Evolutionary conservation across 73 alveolate genomes (phyloP), one percentile per base, ranked within the genome.

Genomic region (Urostyla sp.): DNA sequence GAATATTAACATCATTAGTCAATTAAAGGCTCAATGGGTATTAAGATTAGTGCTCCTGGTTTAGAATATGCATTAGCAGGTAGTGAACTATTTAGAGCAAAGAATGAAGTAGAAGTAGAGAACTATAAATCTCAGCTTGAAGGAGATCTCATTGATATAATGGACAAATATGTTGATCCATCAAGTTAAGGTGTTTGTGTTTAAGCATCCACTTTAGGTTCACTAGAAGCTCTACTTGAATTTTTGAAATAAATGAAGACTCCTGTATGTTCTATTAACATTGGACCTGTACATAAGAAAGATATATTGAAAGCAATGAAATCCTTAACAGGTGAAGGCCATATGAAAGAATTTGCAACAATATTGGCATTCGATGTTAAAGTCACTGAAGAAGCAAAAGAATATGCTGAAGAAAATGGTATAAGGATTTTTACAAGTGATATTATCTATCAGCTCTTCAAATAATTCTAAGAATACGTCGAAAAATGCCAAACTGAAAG

Each of bases 41-140:
- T 96, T 52, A 98, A 96, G 84, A 90, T 98, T n/a, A 96, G 98
- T 27, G 98, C 99, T 18, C 94, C 98, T 0, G 99, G 96, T 16
- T 92, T 98, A n/a, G 99, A 98, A 75, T 94, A 95, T 56, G 99
- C 99, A 3, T 89, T 98, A 38, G 99, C 99, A 2, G 99, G 99
- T 44, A 90, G 98, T 2, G 96, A 94, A 63, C 90, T 98, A 63
- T 93, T 88, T 74, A 97, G 88, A 60, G 95, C 98, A 34, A 85
- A 91, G 40, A 85, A 94, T 0, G 96, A 95, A 58, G 99, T 95
- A 36, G 99, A 96, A 72, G 90, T 95, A 0, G 96, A 92, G 24
- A 81, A 81, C 37, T 94, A 93, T 59, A 77, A 90, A 59, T 95
- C 94, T 23, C 91, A 89, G 57, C 92, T 94, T 37, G 92, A 91